Percentiles rank a stretch among this genome's conserved stretches.
Conservation (phyloP, 2,329 filamentous ascomycete genomes). For the Tolypocladium nubicola region DNA sequence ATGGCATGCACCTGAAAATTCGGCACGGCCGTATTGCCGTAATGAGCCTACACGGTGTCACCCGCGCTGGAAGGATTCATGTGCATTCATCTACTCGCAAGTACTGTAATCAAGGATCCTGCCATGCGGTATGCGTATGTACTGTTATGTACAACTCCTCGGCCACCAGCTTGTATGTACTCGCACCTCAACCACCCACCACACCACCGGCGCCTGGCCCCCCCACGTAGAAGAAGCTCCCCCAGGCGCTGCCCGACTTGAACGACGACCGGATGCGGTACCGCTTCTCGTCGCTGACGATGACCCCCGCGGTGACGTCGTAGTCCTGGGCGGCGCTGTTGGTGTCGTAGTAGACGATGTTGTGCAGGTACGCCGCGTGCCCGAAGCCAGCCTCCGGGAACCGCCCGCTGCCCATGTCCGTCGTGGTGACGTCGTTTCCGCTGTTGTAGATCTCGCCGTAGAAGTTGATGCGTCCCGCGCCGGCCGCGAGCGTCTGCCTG, state of each 20-base stretch:
- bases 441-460: conserved; percentile 12
- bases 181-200: conserved; percentile 6
- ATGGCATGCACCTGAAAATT: neutral
- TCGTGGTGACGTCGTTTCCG: conserved; percentile 6
- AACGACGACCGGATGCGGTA: conserved; percentile 7
- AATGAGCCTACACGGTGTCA: neutral
- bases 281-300: conserved; percentile 6
- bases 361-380: conserved; percentile 8
- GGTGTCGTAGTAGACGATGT: conserved; percentile 7
- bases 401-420: conserved; percentile 12
- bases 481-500: conserved; percentile 4
- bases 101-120: too few species aligned
- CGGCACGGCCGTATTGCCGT: neutral
- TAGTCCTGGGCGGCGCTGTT: conserved; percentile 2
- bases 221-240: conserved; percentile 9
- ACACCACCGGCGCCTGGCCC: conserved; percentile 10
- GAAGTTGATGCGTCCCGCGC: conserved; percentile 7
- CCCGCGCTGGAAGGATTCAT: neutral
- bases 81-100: neutral
- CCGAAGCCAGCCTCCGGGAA: conserved; percentile 9
- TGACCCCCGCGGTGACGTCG: conserved; percentile 1
- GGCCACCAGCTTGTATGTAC: neutral
- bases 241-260: conserved; percentile 8
- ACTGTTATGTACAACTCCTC: neutral
- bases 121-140: too few species aligned